Evolutionary conservation across 1,139 yeast species (phyloP), one percentile per base, ranked within the genome.

Genomic region (Blastobotrys ciferrii): DNA sequence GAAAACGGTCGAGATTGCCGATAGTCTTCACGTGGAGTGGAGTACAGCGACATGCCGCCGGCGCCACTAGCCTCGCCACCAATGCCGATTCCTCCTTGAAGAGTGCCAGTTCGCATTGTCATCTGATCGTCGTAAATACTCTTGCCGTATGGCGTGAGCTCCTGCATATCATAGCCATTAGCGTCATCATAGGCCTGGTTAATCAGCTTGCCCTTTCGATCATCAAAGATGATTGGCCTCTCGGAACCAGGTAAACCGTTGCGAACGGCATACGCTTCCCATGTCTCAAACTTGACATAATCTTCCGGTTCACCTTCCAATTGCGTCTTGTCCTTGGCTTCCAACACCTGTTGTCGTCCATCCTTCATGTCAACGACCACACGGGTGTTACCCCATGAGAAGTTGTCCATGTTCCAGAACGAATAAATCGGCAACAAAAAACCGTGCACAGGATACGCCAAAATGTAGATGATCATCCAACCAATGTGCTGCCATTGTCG

Each of bases 371-470:
- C 73, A 25, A 70, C 60, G 13, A 70, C 74, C 18, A 68, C 58
- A 51, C 74, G 71, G 9, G 74, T 70, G 46, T 69, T 69, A 55
- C 75, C 75, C 74, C 75, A 71, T 4, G 66, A 49, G 54, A 69
- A 70, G 58, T 70, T 72, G 47, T 70, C 74, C 74, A 70, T 70
- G 54, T 66, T 63, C 74, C 74, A 70, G 61, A 70, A 70, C 14
- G 74, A 64, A 51, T 70, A 70, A 19, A 70, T 58, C 2, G 75
- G 75, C 30, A 71, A 54, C 32, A 66, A 54, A 41, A 71, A 59
- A n/a, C 72, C 66, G 55, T 68, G 71, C 31, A 71, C 55, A 3
- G 75, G 75, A 46, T 70, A 59, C 2, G 75, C 74, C 1, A 59
- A 50, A 15, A 71, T 50, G 51, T 71, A 71, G 31, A 71, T 66